Conservation (phyloP, 2,329 filamentous ascomycete species). For the Sporothrix mexicana region DNA sequence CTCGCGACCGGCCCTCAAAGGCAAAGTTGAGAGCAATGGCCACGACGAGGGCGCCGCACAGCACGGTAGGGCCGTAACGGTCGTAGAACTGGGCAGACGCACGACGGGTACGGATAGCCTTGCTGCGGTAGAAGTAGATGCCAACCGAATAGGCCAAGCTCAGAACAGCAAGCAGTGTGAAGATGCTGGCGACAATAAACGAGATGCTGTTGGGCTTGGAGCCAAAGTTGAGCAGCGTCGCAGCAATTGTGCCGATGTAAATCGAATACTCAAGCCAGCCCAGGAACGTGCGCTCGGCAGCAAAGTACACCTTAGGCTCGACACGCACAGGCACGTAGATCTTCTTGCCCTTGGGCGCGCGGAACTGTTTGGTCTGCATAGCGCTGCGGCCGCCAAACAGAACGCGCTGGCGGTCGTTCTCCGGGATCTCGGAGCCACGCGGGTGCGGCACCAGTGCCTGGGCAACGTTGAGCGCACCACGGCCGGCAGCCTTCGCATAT, state of each 20-base stretch:
- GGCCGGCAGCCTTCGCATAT: conserved; percentile 52
- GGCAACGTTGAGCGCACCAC: conserved; percentile 52
- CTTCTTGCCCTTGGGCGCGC: conserved; percentile 81
- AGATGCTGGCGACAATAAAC: conserved; percentile 74
- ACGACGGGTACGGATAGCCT: conserved; percentile 79
- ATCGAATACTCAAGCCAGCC: conserved; percentile 98
- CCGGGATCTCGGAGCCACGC: conserved; percentile 60
- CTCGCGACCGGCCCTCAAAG: conserved; percentile 70
- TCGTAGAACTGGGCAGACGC: conserved; percentile 89
- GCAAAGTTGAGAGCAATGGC: conserved; percentile 82
- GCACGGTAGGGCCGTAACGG: conserved; percentile 77
- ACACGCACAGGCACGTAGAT: conserved; percentile 96
- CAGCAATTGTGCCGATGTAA: conserved; percentile 86
- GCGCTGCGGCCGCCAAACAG: conserved; percentile 60
- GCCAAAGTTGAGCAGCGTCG: conserved; percentile 83
- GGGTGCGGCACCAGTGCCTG: conserved; percentile 62
- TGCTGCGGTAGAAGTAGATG: conserved; percentile 87
- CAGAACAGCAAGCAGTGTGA: conserved; percentile 79
- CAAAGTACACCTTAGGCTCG: conserved; percentile 97
- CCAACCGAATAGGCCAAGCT: conserved; percentile 82
- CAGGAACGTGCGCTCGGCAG: conserved; percentile 92
- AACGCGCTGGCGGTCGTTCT: conserved; percentile 59
- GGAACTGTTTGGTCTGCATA: conserved; percentile 66
- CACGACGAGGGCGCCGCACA: conserved; percentile 75
- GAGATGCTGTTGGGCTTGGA: conserved; percentile 61